Evolutionary conservation across 805 yeast genomes (phyloP).

Genomic region (Sugiyamaella boreocaroliniensis): DNA sequence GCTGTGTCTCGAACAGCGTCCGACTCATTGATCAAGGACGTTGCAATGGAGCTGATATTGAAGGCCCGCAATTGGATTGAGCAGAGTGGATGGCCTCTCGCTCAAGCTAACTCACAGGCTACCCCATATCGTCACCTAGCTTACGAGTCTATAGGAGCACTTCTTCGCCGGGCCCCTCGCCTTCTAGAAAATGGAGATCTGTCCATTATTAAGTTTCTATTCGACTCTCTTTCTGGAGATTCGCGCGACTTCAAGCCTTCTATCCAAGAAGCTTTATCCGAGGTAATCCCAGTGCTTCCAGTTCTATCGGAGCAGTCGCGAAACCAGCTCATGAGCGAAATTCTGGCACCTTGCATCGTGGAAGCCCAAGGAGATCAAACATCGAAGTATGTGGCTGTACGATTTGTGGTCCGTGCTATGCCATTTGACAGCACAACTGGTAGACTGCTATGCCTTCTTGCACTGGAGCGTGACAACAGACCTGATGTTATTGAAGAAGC

Average conservation of each 20-base stretch:
- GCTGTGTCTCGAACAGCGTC: slow-evolving; percentile 42
- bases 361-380: slow-evolving; percentile 40
- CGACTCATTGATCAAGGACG: slow-evolving; percentile 22
- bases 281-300: slow-evolving; percentile 46
- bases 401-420: slow-evolving; percentile 56
- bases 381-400: slow-evolving; percentile 57
- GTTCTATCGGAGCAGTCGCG: slow-evolving; percentile 31
- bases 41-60: slow-evolving; percentile 15
- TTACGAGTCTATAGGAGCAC: slow-evolving; percentile 72
- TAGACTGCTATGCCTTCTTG: slow-evolving; percentile 60
- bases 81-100: slow-evolving; percentile 30
- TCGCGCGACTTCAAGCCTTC: slow-evolving; percentile 53
- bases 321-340: slow-evolving; percentile 27
- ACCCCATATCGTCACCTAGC: slow-evolving; percentile 33
- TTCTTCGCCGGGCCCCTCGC: slow-evolving; percentile 37
- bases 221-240: slow-evolving; percentile 65
- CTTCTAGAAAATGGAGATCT: slow-evolving; percentile 34
- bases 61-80: slow-evolving; percentile 21
- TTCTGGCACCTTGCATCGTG: slow-evolving; percentile 2
- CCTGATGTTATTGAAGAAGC: slow-evolving; percentile 80
- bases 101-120: neutral
- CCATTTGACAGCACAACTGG: slow-evolving; percentile 64
- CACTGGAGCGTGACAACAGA: slow-evolving; percentile 49
- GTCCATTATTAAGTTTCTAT: slow-evolving; percentile 54
- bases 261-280: slow-evolving; percentile 64